Evolutionary conservation across 2,329 filamentous ascomycete species (phyloP).

Genomic region (Claviceps digitariae): DNA sequence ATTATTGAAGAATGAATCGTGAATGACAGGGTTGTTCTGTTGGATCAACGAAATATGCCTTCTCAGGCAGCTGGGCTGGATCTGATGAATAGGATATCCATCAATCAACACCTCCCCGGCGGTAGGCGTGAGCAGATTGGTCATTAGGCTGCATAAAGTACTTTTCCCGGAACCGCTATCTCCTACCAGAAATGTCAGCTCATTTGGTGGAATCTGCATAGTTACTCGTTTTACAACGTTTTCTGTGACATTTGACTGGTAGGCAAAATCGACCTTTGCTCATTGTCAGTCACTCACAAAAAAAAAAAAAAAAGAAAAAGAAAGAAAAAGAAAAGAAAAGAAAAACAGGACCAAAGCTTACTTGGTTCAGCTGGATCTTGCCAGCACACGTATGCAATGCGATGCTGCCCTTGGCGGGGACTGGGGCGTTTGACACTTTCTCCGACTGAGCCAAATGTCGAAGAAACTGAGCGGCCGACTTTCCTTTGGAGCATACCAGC

Average conservation of each 20-base stretch:
- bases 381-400: slow-evolving; percentile 40
- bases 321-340: too few relatives aligned
- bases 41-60: slow-evolving; percentile 69
- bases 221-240: slow-evolving; percentile 46
- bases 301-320: too few relatives aligned
- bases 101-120: slow-evolving; percentile 59
- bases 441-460: slow-evolving; percentile 24
- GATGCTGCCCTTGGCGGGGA: background rate
- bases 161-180: slow-evolving; percentile 87
- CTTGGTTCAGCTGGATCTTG: slow-evolving; percentile 55
- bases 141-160: slow-evolving; percentile 67
- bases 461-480: slow-evolving; percentile 55
- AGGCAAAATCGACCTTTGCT: slow-evolving; percentile 62
- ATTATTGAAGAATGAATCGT: slow-evolving; percentile 66
- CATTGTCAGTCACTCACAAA: background rate
- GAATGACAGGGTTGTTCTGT: slow-evolving; percentile 69
- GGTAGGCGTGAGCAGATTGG: slow-evolving; percentile 59
- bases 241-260: slow-evolving; percentile 54
- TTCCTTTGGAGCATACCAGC: slow-evolving; percentile 66
- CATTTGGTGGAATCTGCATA: slow-evolving; percentile 57
- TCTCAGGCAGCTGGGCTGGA: slow-evolving; percentile 61
- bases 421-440: background rate
- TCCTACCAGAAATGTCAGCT: slow-evolving; percentile 71
- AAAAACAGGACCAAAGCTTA: too few relatives aligned
- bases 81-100: slow-evolving; percentile 40